Evolutionary conservation across 352 stramenopile species (phyloP).

Genomic region (Thalassiosira livingstoniorum): DNA sequence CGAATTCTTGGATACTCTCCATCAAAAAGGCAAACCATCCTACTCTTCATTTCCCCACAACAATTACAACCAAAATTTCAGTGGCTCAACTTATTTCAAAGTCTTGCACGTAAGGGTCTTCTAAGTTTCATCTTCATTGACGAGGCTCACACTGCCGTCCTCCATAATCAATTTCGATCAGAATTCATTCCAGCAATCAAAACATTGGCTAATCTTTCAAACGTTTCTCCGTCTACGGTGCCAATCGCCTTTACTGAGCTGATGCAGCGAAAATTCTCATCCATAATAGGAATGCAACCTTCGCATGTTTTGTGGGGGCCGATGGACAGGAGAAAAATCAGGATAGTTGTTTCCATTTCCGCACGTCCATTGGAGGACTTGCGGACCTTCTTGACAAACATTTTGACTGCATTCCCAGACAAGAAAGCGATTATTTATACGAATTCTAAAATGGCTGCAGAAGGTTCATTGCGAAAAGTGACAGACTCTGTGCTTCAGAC

Average conservation of each 20-base stretch:
- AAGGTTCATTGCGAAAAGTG: neutral
- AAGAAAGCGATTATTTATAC: slow-evolving; percentile 4
- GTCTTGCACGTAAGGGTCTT: neutral
- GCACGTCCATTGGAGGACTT: neutral
- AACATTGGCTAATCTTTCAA: neutral
- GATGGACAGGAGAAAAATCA: neutral
- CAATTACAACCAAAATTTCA: neutral
- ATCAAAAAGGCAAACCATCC: slow-evolving; percentile 5
- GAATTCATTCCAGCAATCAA: slow-evolving; percentile 26
- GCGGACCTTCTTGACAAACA: neutral
- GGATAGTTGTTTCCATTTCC: neutral
- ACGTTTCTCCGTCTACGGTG: neutral
- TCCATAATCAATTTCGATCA: slow-evolving; percentile 25
- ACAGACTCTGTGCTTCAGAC: neutral
- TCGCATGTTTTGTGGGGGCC: no score
- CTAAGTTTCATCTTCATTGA: slow-evolving; percentile 29
- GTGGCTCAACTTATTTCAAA: neutral
- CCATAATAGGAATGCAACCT: neutral
- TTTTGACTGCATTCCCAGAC: neutral
- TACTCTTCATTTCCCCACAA: slow-evolving; percentile 42
- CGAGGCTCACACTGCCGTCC: slow-evolving; percentile 24
- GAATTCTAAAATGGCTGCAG: slow-evolving; percentile 8
- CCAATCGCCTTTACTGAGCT: slow-evolving; percentile 21
- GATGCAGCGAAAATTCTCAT: slow-evolving; percentile 18
- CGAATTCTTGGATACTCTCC: neutral